phyloP scores from a whole-genome alignment of 2,329 filamentous ascomycete genomes.

The Trichoderma sp. region DNA sequence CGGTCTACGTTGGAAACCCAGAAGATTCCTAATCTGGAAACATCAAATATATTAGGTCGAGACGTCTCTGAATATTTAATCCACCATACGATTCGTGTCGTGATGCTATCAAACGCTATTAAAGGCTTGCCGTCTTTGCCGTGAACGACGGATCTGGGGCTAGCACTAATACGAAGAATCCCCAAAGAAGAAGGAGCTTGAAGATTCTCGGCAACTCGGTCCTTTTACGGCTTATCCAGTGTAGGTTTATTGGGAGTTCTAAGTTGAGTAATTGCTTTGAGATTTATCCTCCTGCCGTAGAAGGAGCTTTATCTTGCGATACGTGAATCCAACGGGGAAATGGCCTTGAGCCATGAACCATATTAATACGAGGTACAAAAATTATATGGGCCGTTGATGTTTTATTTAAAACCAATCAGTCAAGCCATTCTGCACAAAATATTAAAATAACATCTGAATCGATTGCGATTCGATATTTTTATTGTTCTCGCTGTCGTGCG shows the following conservation, averaged over 20 bases:
- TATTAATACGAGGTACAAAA: not conserved
- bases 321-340: not conserved
- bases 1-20: not conserved
- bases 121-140: not conserved
- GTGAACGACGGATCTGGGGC: not conserved
- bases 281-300: not conserved
- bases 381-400: not conserved
- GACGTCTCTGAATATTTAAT: not conserved
- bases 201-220: conserved; percentile 8
- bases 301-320: not conserved
- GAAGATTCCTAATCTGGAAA: not conserved
- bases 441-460: not conserved
- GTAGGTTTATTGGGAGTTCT: not conserved
- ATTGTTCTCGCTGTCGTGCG: not conserved
- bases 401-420: not conserved
- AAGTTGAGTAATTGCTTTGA: not conserved
- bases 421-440: not conserved
- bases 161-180: not conserved
- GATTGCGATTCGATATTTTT: not conserved
- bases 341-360: not conserved
- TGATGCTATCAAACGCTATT: not conserved
- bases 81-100: not conserved
- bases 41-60: not conserved
- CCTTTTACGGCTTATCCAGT: not conserved
- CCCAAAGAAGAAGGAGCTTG: conserved; percentile 14